Conservation (phyloP, 352 stramenopile genomes). For the Pythium insidiosum region DNA sequence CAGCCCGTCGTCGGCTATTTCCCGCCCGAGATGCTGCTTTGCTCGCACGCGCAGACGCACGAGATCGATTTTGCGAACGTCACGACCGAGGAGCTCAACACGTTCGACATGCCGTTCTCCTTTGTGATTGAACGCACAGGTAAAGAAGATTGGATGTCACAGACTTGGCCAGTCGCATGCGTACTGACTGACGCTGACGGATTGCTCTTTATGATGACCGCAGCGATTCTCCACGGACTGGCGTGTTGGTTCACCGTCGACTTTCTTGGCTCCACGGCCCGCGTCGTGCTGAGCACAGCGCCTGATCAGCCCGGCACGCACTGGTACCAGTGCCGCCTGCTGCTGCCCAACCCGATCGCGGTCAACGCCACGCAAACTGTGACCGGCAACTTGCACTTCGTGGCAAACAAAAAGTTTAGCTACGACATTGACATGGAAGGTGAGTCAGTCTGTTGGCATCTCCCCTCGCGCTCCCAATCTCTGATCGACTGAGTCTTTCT, state of each 20-base stretch:
- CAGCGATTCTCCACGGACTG: conserved; percentile 92
- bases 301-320: conserved; percentile 66
- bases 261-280: conserved; percentile 87
- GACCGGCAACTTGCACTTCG: conserved; percentile 86
- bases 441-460: conserved; percentile 9
- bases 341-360: conserved; percentile 86
- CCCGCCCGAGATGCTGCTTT: conserved; percentile 64
- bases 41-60: conserved; percentile 46
- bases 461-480: no score
- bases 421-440: conserved; percentile 91
- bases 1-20: conserved; percentile 94
- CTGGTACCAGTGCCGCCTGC: conserved; percentile 92
- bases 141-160: no score
- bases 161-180: no score
- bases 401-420: conserved; percentile 94
- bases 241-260: conserved; percentile 99
- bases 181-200: no score
- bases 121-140: conserved; percentile 84
- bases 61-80: conserved; percentile 83
- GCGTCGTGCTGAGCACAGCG: conserved; percentile 83
- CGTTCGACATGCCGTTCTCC: conserved; percentile 88
- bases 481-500: no score
- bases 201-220: no score
- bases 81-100: conserved; percentile 68
- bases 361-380: conserved; percentile 88